phyloP scores from a whole-genome alignment of 306 rosid genomes.

The Prunus armeniaca region DNA sequence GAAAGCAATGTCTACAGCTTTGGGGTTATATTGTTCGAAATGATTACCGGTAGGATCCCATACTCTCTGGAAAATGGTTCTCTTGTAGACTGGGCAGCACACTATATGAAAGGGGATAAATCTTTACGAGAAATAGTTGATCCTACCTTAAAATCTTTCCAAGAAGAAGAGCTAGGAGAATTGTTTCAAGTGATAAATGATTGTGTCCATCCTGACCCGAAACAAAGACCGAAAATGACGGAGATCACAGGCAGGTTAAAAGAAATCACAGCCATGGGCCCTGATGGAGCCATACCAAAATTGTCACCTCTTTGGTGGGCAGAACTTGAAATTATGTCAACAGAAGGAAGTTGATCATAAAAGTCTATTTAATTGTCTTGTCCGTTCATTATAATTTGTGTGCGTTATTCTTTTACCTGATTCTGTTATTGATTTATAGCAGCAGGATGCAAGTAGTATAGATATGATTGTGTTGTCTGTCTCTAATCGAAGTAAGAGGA shows the following conservation, averaged over 20 bases:
- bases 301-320: constrained; percentile 97
- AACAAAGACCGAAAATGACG: constrained; percentile 55
- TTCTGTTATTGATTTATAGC: constrained; percentile 32
- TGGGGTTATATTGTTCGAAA: constrained; percentile 69
- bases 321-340: constrained; percentile 75
- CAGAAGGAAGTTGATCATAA: constrained; percentile 43
- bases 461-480: constrained; percentile 6
- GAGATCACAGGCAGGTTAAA: constrained; percentile 56
- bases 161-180: constrained; percentile 47
- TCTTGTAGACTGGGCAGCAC: constrained; percentile 54
- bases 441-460: constrained; percentile 18
- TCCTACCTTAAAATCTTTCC: constrained; percentile 50
- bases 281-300: constrained; percentile 76
- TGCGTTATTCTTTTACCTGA: constrained; percentile 9
- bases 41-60: constrained; percentile 71
- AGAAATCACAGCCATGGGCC: constrained; percentile 67
- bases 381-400: neutral
- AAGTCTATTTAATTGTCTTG: constrained; percentile 14
- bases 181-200: constrained; percentile 48
- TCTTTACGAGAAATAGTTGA: constrained; percentile 62
- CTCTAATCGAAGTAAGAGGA: constrained; percentile 10
- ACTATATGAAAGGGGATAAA: constrained; percentile 52
- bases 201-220: constrained; percentile 52
- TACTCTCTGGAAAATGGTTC: constrained; percentile 48
- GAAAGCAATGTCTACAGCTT: constrained; percentile 71